phyloP scores from a whole-genome alignment of 371 early-diverging fungal genomes.

The Umbelopsis sp. region DNA sequence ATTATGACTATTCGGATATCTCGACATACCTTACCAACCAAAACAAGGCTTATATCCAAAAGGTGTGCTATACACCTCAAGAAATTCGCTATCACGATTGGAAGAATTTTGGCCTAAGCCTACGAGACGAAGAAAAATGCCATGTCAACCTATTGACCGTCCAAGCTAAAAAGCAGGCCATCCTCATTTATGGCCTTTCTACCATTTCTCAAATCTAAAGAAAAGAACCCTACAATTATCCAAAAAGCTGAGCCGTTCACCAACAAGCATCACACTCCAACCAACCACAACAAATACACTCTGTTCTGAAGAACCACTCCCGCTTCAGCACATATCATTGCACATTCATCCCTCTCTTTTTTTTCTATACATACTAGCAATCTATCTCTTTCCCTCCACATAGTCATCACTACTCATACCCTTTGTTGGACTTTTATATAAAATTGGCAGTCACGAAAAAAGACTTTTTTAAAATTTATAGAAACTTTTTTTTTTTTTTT shows the following conservation, averaged over 20 bases:
- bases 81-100: constrained; percentile 55
- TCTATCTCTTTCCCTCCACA: not conserved
- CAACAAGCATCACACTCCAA: not conserved
- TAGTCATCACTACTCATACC: not conserved
- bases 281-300: not conserved
- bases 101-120: constrained; percentile 59
- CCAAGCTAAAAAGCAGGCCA: constrained; percentile 65
- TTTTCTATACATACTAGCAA: not conserved
- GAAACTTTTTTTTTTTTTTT: constrained; percentile 2
- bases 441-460: constrained; percentile 12
- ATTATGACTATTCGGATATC: constrained; percentile 61
- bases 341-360: not conserved
- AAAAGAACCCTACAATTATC: too few relatives aligned
- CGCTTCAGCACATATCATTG: not conserved
- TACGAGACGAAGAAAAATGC: constrained; percentile 71
- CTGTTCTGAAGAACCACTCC: not conserved
- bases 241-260: not conserved
- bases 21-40: constrained; percentile 29
- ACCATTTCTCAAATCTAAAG: constrained; percentile 28
- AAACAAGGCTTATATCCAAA: constrained; percentile 54
- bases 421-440: not conserved
- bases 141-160: constrained; percentile 66
- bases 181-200: constrained; percentile 57
- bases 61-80: constrained; percentile 50
- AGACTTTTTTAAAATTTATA: not conserved